Conservation (phyloP, 225 moss, liverwort and hornwort species). For the Anthoceros angustus region DNA sequence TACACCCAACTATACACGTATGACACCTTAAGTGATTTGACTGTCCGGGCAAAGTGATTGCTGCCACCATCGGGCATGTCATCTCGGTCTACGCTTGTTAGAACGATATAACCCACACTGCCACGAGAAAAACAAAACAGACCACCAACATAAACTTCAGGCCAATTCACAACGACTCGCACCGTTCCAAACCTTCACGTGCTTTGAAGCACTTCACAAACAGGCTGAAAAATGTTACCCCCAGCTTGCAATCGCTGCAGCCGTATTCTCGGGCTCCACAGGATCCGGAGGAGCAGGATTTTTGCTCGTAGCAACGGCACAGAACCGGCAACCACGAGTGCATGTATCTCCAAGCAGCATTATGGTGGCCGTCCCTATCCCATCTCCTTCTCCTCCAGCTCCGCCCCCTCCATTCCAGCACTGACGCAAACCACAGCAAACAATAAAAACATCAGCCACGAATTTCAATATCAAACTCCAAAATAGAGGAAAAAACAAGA, state of each 20-base stretch:
- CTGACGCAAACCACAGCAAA: constrained; percentile 13
- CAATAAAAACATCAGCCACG: neutral
- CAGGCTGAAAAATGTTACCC: constrained; percentile 23
- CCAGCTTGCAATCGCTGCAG: constrained; percentile 83
- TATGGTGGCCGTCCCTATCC: constrained; percentile 82
- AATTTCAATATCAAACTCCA: neutral
- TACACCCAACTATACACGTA: neutral
- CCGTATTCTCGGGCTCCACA: constrained; percentile 79
- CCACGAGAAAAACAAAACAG: constrained; percentile 7
- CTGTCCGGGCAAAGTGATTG: constrained; percentile 84
- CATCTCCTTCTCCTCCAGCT: constrained; percentile 76
- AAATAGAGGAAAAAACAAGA: neutral
- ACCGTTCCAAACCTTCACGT: neutral
- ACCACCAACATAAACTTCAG: neutral
- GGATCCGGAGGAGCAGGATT: constrained; percentile 77
- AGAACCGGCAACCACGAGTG: constrained; percentile 88
- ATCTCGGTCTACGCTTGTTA: constrained; percentile 93
- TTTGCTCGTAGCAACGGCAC: constrained; percentile 76
- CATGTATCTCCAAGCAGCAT: constrained; percentile 95
- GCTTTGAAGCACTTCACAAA: neutral
- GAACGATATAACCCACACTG: constrained; percentile 92
- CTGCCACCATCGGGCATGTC: constrained; percentile 96
- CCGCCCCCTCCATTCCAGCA: constrained; percentile 99
- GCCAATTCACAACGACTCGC: neutral
- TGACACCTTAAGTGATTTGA: constrained; percentile 59